Evolutionary conservation across 179 eudicot species (phyloP).

Genomic region (Silene coronaria): DNA sequence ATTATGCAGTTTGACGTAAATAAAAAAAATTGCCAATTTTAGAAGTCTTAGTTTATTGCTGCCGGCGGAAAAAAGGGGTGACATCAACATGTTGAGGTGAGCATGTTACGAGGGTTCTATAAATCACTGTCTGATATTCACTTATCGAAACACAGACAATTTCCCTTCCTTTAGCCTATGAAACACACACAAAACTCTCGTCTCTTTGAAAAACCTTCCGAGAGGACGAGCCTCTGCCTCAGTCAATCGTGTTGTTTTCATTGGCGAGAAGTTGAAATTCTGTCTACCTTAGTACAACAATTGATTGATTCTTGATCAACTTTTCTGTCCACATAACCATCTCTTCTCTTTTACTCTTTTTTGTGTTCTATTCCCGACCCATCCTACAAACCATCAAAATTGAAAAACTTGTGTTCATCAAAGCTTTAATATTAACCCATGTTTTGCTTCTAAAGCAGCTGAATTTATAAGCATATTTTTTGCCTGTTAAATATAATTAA

Average conservation of each 20-base stretch:
- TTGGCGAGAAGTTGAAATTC: not conserved
- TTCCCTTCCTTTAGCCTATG: not conserved
- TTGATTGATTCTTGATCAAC: not conserved
- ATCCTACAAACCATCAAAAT: not conserved
- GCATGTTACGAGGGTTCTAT: not conserved
- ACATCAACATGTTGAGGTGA: not conserved
- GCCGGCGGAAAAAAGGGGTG: not conserved
- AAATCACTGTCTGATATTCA: not conserved
- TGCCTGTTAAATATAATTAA: not conserved
- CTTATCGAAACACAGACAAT: not conserved
- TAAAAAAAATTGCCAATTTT: not conserved
- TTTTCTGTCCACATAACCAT: not conserved
- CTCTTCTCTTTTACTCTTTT: not conserved
- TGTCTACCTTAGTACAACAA: not conserved
- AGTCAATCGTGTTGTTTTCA: not conserved
- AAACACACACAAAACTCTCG: not conserved
- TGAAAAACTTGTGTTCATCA: not conserved
- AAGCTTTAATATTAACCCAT: not conserved
- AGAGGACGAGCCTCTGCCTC: not conserved
- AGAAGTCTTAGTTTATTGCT: not conserved
- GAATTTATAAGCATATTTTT: not conserved
- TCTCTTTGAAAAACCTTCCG: not conserved
- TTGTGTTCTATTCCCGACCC: not conserved
- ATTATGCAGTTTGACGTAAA: not conserved
- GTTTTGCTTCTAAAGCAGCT: not conserved